Base-by-base conservation (phyloP, 2,329 filamentous ascomycete genomes). In the Cladosporium sp. region DNA sequence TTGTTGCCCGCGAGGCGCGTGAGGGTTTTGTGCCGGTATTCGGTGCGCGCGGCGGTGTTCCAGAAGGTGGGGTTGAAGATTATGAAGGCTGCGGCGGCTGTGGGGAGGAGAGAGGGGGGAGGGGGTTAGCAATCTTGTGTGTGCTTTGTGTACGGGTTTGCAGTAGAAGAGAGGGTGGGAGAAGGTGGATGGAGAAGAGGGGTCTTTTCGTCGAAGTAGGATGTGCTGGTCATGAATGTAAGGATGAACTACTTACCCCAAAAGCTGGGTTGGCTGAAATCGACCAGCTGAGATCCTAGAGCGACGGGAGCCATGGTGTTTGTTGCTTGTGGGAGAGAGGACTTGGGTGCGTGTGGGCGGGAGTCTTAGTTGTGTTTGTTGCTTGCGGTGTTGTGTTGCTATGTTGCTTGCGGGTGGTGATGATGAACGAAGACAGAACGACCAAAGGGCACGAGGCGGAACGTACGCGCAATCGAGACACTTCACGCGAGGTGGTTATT, bases 31-130 rank as follows among this genome's bases (percentile, higher is more conserved):
- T 88, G 90, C 72, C 85, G 86, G 75, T 97, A 97, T 75, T 99
- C 93, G 92, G 68, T 55, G 64, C 90, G 85, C 55, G 90, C 90
- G 60, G 89, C 84, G 63, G 90, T 87, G 70, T 99, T 99, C 93
- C 93, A 99, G 72, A 96, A 97, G n/a, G 93, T 85, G 18, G 93
- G 93, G 72, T 99, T 99, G 73, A 99, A 97, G 43, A 85, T 80
- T 72, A 99, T 95, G 47, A 88, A 81, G 50, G 77, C 79, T 41
- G 57, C 60, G 13, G 61, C 55, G 36, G 62, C 56, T 61, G 51
- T 29, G 6, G 18, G 30, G 29, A 47, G 20, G 17, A 19, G 40
- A 30, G 8, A 15, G 13, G 13, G n/a, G 30, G 15, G 38, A 41
- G 34, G 32, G 47, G 42, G n/a, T 43, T 34, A 19, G 12, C 22